Conservation (phyloP, 1,284 basidiomycete species). For the Exobasidium rhododendri region DNA sequence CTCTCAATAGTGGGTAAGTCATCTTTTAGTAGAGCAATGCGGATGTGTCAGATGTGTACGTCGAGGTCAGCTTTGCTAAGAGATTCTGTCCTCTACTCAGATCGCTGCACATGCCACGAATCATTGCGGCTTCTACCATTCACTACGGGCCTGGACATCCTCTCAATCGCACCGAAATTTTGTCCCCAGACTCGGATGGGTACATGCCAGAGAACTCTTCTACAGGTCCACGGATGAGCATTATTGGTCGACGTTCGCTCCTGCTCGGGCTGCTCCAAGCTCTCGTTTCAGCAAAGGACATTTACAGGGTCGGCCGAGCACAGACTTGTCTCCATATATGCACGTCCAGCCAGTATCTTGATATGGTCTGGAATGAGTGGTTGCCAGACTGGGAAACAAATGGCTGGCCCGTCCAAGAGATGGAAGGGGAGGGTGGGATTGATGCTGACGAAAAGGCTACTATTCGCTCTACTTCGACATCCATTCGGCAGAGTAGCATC, state of each 20-base stretch:
- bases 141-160: constrained; percentile 4
- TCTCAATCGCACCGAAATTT: constrained; percentile 1
- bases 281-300: background rate
- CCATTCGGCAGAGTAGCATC: background rate
- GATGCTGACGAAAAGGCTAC: background rate
- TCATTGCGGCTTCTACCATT: constrained; percentile 3
- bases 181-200: background rate
- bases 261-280: background rate
- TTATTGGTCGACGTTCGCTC: background rate
- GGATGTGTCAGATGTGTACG: background rate
- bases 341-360: background rate
- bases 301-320: background rate
- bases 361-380: constrained; percentile 1
- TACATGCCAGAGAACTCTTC: background rate
- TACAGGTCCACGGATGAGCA: background rate
- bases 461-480: background rate
- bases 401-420: background rate
- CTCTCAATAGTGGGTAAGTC: constrained; percentile 8
- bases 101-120: background rate
- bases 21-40: background rate
- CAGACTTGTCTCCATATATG: constrained; percentile 2
- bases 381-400: background rate
- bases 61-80: background rate
- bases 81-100: background rate
- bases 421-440: background rate